Evolutionary conservation across 1,284 basidiomycete genomes (phyloP), one percentile per base, ranked within the genome.

Genomic region (Peniophora sp.): DNA sequence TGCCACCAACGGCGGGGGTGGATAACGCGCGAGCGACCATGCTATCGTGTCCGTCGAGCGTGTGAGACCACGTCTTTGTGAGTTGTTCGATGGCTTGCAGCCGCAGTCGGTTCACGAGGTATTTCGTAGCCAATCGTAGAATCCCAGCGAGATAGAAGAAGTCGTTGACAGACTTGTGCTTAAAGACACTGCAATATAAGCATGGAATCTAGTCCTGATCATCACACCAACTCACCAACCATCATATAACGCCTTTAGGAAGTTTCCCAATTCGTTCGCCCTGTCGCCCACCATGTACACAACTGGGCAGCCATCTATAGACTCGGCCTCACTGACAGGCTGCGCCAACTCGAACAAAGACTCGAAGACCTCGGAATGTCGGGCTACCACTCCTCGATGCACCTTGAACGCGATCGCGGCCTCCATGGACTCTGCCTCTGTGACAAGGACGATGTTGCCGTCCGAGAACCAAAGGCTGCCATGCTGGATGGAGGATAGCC

Each of bases 281-380:
- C 66, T 57, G 56, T 83, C 81, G 59, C 76, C 20, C 15, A 23
- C 71, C 75, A 82, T 75, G 15, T 62, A 64, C 15, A 82, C 70
- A 24, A 79, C 68, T 50, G 70, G 75, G 52, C 74, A 80, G 17
- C 68, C 71, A 50, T 79, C 74, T 44, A 71, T 54, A 11, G 53
- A 60, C 49, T 75, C 71, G 18, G 60, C 55, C 8, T 65, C 63
- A 3, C 59, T 36, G 10, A 52, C 52, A 0, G 75, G 71, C 51
- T 74, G 72, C 5, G 79, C 76, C 15, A 82, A 59, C 34, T 72
- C 68, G 55, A 83, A 75, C 78, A 83, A 80, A 34, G 74, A 70
- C 49, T 71, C 68, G 58, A 84, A 82, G 41, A 83, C 64, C 56
- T 80, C 78, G 15, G 80, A 83, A 58, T 81, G 78, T 36, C 79